Base-by-base conservation (phyloP, 768 basidiomycete genomes). In the Lactarius trivialis region DNA sequence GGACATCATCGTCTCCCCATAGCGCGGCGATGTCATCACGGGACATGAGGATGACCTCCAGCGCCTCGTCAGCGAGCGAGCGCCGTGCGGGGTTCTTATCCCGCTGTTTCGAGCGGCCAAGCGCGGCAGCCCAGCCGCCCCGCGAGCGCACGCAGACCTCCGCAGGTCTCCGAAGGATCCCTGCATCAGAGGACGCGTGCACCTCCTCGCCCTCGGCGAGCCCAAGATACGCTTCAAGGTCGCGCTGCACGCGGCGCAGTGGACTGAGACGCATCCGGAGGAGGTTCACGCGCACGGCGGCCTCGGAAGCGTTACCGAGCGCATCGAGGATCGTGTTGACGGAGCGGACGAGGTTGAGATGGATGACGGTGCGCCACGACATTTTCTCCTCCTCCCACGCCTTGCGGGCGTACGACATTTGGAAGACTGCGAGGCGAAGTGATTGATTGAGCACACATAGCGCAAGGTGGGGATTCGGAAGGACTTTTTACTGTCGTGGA, bases 311-410 rank as follows among this genome's bases (percentile, higher is more conserved):
- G 24, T 73, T 68, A 32, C 71, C 45, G 32, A 78, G 66, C 58
- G 73, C 71, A 28, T 76, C 73, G 60, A 79, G 73, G 67, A 79
- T 76, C 60, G 72, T 65, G 34, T 76, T 71, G 53, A 79, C 72
- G 12, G 78, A 79, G 58, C 75, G 74, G 55, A 79, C 77, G 66
- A 79, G 71, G 67, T 79, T 79, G 49, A 92, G 83, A 63, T 89
- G 88, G 17, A 92, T 81, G 56, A 91, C 85, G 0, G 84, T 78
- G 34, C 87, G 81, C 90, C 90, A 92, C 36, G 85, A 84, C n/a
- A 80, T 75, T n/a, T 88, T 84, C 68, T 92, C 88, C 52, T 77
- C 76, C 53, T 78, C 78, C 82, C 88, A 90, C 7, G 53, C 52
- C 41, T 57, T 56, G 12, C 37, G 60, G 17, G 53, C 55, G 39